Conservation (phyloP, 169 alveolate genomes). For the Plasmodium knowlesi region DNA sequence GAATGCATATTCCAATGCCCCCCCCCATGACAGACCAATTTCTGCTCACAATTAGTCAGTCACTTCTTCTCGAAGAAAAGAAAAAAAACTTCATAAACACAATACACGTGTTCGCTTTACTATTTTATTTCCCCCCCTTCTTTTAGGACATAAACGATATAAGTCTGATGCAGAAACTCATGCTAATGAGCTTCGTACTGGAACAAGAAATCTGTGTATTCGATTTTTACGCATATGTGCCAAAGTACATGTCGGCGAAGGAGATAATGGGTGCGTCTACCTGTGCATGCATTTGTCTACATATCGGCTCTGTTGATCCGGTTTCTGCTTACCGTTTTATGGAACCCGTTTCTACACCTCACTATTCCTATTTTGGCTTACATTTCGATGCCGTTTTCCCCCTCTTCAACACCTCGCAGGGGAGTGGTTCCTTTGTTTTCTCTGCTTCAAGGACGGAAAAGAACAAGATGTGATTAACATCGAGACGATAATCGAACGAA, state of each 20-base stretch:
- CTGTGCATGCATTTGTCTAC: neutral
- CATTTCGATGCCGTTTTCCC: neutral
- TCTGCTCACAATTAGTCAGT: neutral
- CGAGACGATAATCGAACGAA: constrained; percentile 73
- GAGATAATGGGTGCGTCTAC: constrained; percentile 58
- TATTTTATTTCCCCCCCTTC: neutral
- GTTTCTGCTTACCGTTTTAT: too few relatives aligned
- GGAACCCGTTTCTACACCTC: too few relatives aligned
- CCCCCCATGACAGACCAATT: neutral
- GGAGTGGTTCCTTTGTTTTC: constrained; percentile 72
- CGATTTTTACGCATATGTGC: constrained; percentile 73
- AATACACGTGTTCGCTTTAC: neutral
- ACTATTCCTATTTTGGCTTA: neutral
- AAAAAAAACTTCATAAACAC: neutral
- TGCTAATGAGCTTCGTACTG: constrained; percentile 57
- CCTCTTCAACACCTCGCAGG: neutral
- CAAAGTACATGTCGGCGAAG: constrained; percentile 68
- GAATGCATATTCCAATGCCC: neutral
- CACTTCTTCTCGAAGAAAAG: neutral
- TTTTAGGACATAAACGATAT: constrained; percentile 63
- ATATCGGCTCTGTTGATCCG: neutral
- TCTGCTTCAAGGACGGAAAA: constrained; percentile 50
- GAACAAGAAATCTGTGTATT: constrained; percentile 73
- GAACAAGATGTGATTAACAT: constrained; percentile 57
- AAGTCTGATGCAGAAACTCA: constrained; percentile 67